A percentile compares a stretch with the other conserved stretches of the same genome.
These are phyloP conservation scores for Mortierella sp. DNA, from an alignment of 371 early-diverging fungal species.

Conservation along the genomic window DNA sequence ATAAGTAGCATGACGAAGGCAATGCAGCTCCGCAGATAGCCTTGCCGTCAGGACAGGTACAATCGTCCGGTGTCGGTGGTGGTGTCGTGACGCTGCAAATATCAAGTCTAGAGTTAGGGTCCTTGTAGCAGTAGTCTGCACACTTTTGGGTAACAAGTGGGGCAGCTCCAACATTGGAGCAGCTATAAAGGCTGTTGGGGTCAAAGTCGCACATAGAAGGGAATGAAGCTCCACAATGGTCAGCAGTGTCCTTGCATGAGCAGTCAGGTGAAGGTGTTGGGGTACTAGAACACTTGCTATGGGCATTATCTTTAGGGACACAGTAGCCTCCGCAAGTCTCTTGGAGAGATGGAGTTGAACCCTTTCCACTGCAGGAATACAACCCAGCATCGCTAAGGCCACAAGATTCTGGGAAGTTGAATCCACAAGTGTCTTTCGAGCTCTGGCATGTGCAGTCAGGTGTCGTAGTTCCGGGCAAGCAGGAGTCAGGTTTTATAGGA, in stretches of 20 bases:
- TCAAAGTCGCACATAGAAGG: slow-evolving; percentile 4
- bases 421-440: slow-evolving; percentile 9
- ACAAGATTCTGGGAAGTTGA: slow-evolving; percentile 22
- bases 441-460: background rate
- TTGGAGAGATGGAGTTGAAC: background rate
- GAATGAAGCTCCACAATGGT: slow-evolving; percentile 6
- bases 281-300: background rate
- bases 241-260: slow-evolving; percentile 1
- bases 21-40: too few species aligned
- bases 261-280: slow-evolving; percentile 9
- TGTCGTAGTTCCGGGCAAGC: too few species aligned
- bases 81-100: too few species aligned
- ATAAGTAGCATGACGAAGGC: background rate
- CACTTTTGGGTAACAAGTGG: background rate
- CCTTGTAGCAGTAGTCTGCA: too few species aligned
- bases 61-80: too few species aligned
- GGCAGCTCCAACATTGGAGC: background rate
- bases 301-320: too few species aligned
- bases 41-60: too few species aligned
- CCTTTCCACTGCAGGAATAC: slow-evolving; percentile 13
- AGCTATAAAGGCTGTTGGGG: background rate
- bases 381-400: background rate
- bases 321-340: slow-evolving; percentile 13
- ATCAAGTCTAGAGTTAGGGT: too few species aligned
- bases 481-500: slow-evolving; percentile 6